Conservation (phyloP, 805 yeast genomes). For the Komagataella ulmi region DNA sequence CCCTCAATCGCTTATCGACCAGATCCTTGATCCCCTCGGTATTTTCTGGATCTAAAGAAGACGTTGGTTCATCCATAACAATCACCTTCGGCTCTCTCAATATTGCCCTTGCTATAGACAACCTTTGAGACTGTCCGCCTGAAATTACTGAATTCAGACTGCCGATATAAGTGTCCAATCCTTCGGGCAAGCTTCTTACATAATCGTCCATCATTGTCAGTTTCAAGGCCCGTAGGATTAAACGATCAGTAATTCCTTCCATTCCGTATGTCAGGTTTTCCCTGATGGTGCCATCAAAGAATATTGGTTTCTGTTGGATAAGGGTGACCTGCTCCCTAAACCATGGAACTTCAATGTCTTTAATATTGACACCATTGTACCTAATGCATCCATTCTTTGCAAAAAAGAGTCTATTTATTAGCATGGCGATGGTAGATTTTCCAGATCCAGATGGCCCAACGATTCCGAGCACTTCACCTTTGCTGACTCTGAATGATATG, state of each 20-base stretch:
- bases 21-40: constrained; percentile 34
- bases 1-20: constrained; percentile 21
- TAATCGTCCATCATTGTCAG: constrained; percentile 40
- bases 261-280: constrained; percentile 64
- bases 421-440: constrained; percentile 59
- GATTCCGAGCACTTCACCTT: constrained; percentile 46
- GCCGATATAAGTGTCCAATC: constrained; percentile 47
- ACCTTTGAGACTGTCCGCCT: constrained; percentile 84
- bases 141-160: constrained; percentile 35
- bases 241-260: constrained; percentile 4
- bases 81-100: constrained; percentile 48
- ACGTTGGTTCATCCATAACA: constrained; percentile 84
- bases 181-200: constrained; percentile 38
- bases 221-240: constrained; percentile 23
- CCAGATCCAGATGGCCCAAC: constrained; percentile 90
- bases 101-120: constrained; percentile 75
- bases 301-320: constrained; percentile 63
- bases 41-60: constrained; percentile 67
- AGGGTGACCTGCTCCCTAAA: constrained; percentile 45
- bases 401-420: constrained; percentile 42
- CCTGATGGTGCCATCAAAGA: constrained; percentile 60
- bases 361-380: constrained; percentile 35
- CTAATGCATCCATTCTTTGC: constrained; percentile 24
- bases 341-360: constrained; percentile 26
- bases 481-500: constrained; percentile 26